Evolutionary conservation across 331 rosid genomes (phyloP).

Genomic region (Malus hybrid): DNA sequence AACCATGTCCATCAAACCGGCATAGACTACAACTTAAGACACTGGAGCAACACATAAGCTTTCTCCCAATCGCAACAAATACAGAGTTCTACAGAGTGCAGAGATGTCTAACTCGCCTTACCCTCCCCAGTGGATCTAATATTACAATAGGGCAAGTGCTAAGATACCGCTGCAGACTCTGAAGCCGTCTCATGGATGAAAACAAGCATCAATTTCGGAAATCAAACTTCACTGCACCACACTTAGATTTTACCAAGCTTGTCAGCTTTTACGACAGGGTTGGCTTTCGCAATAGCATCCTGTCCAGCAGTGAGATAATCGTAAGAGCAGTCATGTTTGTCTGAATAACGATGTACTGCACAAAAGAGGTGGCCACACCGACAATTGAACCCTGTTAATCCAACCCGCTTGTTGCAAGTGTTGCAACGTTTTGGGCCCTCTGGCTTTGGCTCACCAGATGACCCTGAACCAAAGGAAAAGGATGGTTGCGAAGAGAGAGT

Average conservation of each 20-base stretch:
- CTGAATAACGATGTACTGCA: conserved; percentile 80
- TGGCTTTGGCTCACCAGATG: conserved; percentile 39
- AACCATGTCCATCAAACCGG: conserved; percentile 48
- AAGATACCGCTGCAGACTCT: conserved; percentile 43
- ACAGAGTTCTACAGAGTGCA: conserved; percentile 50
- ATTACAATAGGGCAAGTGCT: conserved; percentile 40
- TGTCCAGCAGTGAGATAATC: conserved; percentile 80
- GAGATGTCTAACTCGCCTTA: conserved; percentile 42
- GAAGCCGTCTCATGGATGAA: conserved; percentile 39
- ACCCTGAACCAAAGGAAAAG: conserved; percentile 20
- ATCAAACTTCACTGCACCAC: conserved; percentile 17
- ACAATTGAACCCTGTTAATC: conserved; percentile 86
- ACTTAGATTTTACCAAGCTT: conserved; percentile 77
- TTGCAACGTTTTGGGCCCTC: conserved; percentile 78
- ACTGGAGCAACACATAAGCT: conserved; percentile 36
- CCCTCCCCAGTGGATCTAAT: conserved; percentile 36
- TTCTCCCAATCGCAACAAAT: conserved; percentile 57
- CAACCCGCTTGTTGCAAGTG: conserved; percentile 83
- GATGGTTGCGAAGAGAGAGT: conserved; percentile 28
- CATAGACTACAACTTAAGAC: conserved; percentile 47
- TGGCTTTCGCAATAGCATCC: conserved; percentile 78
- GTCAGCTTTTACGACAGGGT: conserved; percentile 81
- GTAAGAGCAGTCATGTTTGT: conserved; percentile 70
- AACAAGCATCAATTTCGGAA: conserved; percentile 27
- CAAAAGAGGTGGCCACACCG: conserved; percentile 77